Base-by-base conservation (phyloP, 441 rosid genomes). In the Adansonia gregorii region DNA sequence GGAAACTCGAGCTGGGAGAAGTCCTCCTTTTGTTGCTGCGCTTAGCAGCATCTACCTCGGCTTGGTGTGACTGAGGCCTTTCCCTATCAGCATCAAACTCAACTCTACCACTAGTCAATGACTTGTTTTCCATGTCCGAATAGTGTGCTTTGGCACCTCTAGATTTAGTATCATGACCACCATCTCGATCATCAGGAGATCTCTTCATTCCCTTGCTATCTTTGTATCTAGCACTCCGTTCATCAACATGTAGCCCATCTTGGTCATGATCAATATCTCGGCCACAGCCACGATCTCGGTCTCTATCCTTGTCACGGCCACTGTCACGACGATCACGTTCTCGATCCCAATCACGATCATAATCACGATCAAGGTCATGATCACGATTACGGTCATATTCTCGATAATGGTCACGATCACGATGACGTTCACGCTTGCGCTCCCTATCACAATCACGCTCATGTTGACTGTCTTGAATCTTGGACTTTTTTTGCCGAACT, bases 141-240 rank as follows among this genome's bases (percentile, higher is more conserved):
- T 82, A 77, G 52, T 82, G 73, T 68, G 75, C 56, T 66, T 79
- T 89, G 55, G 51, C 56, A 73, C 82, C 85, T 86, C 87, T 90
- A 76, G 85, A 68, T 82, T 86, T 92, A 78, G 74, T 73, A 82
- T 87, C 96, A 81, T 19, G 74, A 68, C 76, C 78, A 73, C 91
- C 93, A 79, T 89, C 94, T 24, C 63, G 88, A 73, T 91, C 91
- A 74, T 89, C 95, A 9, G 94, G 92, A 76, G 98, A 90, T 81
- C 90, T 89, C 84, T 90, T 93, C 81, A 82, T 86, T 79, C 89
- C 94, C 84, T 89, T 88, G 78, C 85, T 84, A 68, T 90, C 98
- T 78, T 85, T 94, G 81, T 86, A 82, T 82, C 91, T 89, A 54
- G 78, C 81, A 79, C 85, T 85, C 43, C 85, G 84, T 27, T 85